These are phyloP conservation scores for Cokeromyces recurvatus DNA, from an alignment of 371 early-diverging fungal genomes.

Conservation along the genomic window DNA sequence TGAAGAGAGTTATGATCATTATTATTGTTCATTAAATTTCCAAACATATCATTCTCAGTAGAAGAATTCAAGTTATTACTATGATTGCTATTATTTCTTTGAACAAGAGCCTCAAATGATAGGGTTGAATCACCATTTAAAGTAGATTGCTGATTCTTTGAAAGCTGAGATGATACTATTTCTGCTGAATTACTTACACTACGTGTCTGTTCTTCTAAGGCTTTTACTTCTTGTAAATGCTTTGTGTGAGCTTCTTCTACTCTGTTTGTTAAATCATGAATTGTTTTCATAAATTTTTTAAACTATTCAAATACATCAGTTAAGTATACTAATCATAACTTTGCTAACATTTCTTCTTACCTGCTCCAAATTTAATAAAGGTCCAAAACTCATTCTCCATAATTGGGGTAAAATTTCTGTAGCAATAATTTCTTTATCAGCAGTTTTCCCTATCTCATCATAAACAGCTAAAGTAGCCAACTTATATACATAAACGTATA, in stretches of 20 bases:
- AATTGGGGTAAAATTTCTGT: slow-evolving; percentile 74
- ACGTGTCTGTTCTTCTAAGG: slow-evolving; percentile 55
- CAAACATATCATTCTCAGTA: slow-evolving; percentile 18
- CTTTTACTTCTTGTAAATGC: slow-evolving; percentile 58
- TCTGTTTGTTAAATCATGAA: slow-evolving; percentile 55
- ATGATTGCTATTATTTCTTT: too few relatives aligned
- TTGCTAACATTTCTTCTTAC: slow-evolving; percentile 30
- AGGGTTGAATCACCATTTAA: slow-evolving; percentile 11
- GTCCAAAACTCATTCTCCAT: slow-evolving; percentile 76
- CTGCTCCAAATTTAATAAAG: slow-evolving; percentile 64
- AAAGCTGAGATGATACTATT: slow-evolving; percentile 4
- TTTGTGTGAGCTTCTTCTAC: slow-evolving; percentile 66
- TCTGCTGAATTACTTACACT: slow-evolving; percentile 28
- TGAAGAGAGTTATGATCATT: too few relatives aligned
- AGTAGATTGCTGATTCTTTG: neutral
- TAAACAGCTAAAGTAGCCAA: slow-evolving; percentile 80
- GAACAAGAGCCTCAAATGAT: slow-evolving; percentile 38
- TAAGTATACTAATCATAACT: neutral
- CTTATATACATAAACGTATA: too few relatives aligned
- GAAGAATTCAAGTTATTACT: neutral
- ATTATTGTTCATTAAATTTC: neutral
- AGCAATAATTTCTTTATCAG: slow-evolving; percentile 75
- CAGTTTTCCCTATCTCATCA: slow-evolving; percentile 67
- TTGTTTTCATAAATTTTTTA: slow-evolving; percentile 64
- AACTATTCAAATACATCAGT: slow-evolving; percentile 37